Evolutionary conservation across 192 early-diverging fungal genomes (phyloP), one percentile per base, ranked within the genome.

Genomic region (Hyaloraphidium curvatum): DNA sequence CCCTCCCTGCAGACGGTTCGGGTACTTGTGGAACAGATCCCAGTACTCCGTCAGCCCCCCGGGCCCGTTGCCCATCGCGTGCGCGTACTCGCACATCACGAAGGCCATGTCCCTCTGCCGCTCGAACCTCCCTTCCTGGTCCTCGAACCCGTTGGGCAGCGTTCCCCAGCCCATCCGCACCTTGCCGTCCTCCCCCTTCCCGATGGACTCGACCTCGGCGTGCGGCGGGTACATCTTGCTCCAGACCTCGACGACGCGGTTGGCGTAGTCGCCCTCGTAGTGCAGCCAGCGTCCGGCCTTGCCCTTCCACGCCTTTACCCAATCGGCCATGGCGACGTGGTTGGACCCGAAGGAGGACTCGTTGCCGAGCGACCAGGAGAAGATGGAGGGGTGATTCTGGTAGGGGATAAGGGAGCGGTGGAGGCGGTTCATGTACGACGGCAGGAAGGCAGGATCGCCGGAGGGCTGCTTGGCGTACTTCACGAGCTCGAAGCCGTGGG

Each of bases 161-260:
- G n/a, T n/a, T n/a, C n/a, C n/a, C n/a, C n/a, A n/a, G n/a, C n/a
- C n/a, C n/a, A n/a, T n/a, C n/a, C n/a, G n/a, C n/a, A n/a, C n/a
- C n/a, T n/a, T n/a, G n/a, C n/a, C n/a, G n/a, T n/a, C n/a, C 19
- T 48, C 43, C 11, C 43, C 43, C 19, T 48, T 48, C 19, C 43
- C 43, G 23, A 48, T 25, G 7, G 14, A 22, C 7, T 48, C 43
- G 14, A 48, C 43, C 7, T 19, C 17, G 11, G 14, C 43, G 23
- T 48, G 43, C 7, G 5, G 23, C 5, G 43, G 43, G 23, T 48
- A 48, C 43, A 48, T 48, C 43, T 48, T 14, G 43, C 43, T 48
- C 17, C 25, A 48, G 4, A 48, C 43, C 17, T 48, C 43, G 7
- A 25, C 43, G 7, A 25, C 43, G 7, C 25, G 17, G 23, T 25